Conservation (phyloP, 352 stramenopile genomes). For the Phytophthora melonis region DNA sequence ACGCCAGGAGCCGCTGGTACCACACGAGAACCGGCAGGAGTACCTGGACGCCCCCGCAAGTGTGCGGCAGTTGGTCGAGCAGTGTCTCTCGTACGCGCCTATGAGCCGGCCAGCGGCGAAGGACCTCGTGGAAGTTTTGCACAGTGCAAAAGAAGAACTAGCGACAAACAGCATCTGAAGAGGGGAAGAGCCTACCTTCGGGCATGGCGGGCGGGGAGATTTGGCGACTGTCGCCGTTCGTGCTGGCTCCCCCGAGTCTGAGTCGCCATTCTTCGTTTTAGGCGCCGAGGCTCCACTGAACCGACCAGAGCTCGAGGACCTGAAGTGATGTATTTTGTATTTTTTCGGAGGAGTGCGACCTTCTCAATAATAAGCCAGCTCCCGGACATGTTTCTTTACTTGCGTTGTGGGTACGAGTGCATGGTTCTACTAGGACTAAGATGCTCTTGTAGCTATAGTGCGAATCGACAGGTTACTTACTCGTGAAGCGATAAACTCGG, state of each 20-base stretch:
- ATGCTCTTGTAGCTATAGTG: no score
- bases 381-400: neutral
- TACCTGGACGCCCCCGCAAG: constrained; percentile 51
- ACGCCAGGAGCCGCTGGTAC: constrained; percentile 43
- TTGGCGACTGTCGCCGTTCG: constrained; percentile 30
- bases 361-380: constrained; percentile 28
- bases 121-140: constrained; percentile 56
- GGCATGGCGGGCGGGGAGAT: constrained; percentile 23
- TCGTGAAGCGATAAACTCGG: no score
- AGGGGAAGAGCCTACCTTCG: constrained; percentile 30
- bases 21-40: constrained; percentile 57
- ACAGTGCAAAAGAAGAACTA: constrained; percentile 48
- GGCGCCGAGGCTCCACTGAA: constrained; percentile 23
- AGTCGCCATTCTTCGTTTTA: constrained; percentile 46
- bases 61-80: constrained; percentile 53
- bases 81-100: constrained; percentile 61
- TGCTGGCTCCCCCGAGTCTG: constrained; percentile 30
- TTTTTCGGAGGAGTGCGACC: constrained; percentile 27
- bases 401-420: neutral
- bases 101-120: constrained; percentile 59
- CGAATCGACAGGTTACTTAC: no score
- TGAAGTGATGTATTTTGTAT: constrained; percentile 46
- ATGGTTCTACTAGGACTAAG: neutral
- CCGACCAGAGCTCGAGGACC: constrained; percentile 19
- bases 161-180: constrained; percentile 43